Percentiles rank a stretch among this genome's conserved stretches.
Conservation (phyloP, 108 stramenopile genomes). For the Ochromonas danica region DNA sequence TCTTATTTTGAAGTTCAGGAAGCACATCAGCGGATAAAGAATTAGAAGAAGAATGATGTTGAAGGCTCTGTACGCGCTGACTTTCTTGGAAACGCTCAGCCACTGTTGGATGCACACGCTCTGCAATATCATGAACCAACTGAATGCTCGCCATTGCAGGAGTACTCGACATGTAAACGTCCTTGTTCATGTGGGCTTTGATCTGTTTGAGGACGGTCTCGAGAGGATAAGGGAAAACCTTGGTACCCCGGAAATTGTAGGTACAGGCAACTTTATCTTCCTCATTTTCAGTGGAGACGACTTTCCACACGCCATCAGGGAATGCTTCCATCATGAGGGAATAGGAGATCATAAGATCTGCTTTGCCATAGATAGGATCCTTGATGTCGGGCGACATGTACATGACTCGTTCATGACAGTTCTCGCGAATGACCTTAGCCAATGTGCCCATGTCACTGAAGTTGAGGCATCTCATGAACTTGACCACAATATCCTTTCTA, state of each 20-base stretch:
- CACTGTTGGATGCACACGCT: conserved; percentile 13
- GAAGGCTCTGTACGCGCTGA: conserved; percentile 13
- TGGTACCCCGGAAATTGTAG: conserved; percentile 14
- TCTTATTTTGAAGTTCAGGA: conserved; percentile 17
- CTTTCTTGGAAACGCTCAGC: conserved; percentile 14
- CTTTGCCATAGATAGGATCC: not conserved
- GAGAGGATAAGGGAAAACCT: conserved; percentile 10
- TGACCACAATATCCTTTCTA: not conserved
- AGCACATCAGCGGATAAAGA: conserved; percentile 15
- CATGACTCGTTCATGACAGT: not conserved
- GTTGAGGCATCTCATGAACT: not conserved
- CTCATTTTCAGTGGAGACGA: conserved; percentile 15
- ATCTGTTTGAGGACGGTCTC: conserved; percentile 14
- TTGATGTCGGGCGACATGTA: not conserved
- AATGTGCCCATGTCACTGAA: not conserved
- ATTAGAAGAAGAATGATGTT: conserved; percentile 17
- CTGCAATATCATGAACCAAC: conserved; percentile 15
- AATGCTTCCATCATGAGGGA: not conserved
- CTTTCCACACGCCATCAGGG: conserved; percentile 13
- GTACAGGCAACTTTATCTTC: conserved; percentile 15
- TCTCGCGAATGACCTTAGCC: not conserved
- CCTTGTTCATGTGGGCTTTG: conserved; percentile 14
- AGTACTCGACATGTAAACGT: conserved; percentile 15
- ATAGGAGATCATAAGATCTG: not conserved
- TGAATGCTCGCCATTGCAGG: conserved; percentile 13